Percentiles rank a stretch among this genome's conserved stretches.
Conservation (phyloP, 305 asterid species). For the Lippia alba region DNA sequence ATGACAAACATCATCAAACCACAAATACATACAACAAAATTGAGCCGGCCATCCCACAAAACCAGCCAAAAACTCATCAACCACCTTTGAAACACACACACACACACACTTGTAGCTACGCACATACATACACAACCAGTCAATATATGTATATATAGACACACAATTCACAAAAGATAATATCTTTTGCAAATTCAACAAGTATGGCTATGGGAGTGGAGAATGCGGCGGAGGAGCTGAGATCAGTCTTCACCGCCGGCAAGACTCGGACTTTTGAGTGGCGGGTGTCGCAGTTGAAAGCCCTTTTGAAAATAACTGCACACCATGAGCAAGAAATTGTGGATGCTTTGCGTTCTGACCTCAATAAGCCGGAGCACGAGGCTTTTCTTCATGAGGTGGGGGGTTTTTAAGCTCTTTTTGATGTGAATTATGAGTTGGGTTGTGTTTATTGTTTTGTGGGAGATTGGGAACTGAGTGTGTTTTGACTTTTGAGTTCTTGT, state of each 20-base stretch:
- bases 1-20: no score
- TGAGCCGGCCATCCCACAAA: constrained; percentile 15
- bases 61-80: constrained; percentile 14
- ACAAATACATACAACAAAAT: background rate
- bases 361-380: constrained; percentile 76
- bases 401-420: background rate
- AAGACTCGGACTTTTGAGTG: constrained; percentile 73
- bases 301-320: constrained; percentile 53
- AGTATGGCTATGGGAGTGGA: constrained; percentile 50
- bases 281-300: constrained; percentile 83
- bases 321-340: constrained; percentile 65
- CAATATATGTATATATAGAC: background rate
- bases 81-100: background rate
- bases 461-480: background rate
- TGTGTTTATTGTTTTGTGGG: background rate
- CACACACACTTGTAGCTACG: background rate
- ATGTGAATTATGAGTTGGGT: background rate
- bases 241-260: constrained; percentile 56
- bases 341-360: constrained; percentile 71
- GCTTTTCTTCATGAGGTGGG: constrained; percentile 74
- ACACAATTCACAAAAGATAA: background rate
- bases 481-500: background rate
- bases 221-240: constrained; percentile 63
- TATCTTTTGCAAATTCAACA: background rate
- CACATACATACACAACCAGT: background rate